A percentile compares a stretch with the other conserved stretches of the same genome.
Evolutionary conservation across 495 filamentous ascomycete genomes (phyloP).

Genomic region (Daldinia loculata): DNA sequence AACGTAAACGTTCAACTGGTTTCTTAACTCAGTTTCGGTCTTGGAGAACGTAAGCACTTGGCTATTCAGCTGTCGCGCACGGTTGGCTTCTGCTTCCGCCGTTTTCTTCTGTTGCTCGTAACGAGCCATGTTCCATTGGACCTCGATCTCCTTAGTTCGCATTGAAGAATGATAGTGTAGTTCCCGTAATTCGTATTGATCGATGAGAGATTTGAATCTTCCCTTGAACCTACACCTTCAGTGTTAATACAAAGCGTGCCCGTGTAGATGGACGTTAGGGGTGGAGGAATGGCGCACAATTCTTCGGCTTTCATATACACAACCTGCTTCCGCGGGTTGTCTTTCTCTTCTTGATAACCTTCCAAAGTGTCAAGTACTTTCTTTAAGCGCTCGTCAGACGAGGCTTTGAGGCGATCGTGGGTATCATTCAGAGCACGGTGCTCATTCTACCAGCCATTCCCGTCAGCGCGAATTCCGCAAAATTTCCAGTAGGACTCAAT

Average conservation of each 20-base stretch:
- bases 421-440: conserved; percentile 85
- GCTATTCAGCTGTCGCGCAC: conserved; percentile 81
- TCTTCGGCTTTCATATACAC: conserved; percentile 86
- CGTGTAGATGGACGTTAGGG: background rate
- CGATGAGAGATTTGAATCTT: conserved; percentile 91
- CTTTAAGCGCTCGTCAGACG: conserved; percentile 72
- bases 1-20: conserved; percentile 97
- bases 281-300: conserved; percentile 64
- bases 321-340: conserved; percentile 75
- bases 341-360: conserved; percentile 78
- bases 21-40: conserved; percentile 91
- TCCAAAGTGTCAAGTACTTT: conserved; percentile 81
- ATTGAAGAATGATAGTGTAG: conserved; percentile 88
- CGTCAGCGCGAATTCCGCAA: conserved; percentile 46
- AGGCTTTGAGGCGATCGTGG: conserved; percentile 79
- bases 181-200: conserved; percentile 95
- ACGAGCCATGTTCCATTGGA: conserved; percentile 85
- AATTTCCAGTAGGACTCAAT: conserved; percentile 29
- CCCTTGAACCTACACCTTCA: conserved; percentile 72
- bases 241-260: conserved; percentile 39
- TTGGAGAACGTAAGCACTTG: conserved; percentile 97
- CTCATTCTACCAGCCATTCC: conserved; percentile 72
- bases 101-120: conserved; percentile 88
- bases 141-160: conserved; percentile 94
- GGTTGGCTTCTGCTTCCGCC: conserved; percentile 78